Base-by-base conservation (phyloP, 352 stramenopile species). In the Phytophthora rubi region DNA sequence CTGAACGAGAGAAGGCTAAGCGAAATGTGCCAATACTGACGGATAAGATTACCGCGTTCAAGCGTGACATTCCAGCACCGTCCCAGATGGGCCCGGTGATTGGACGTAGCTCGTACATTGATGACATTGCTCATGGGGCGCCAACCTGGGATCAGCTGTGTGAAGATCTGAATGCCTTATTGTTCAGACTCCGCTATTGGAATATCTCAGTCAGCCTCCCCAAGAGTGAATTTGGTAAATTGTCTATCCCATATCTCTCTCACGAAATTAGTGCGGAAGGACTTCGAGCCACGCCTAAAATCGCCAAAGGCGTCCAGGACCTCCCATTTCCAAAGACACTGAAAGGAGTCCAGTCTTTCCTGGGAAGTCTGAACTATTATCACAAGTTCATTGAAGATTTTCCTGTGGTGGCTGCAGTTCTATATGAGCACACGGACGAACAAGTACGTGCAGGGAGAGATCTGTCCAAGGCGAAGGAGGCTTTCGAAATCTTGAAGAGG, bases 151-250 rank as follows among this genome's bases (percentile, higher is more conserved):
- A 49, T n/a, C 44, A 49, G 44, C 44, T 49, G 4, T 45, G 52
- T 7, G 15, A 28, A 5, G 52, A 57, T 16, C 16, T 57, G 52
- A 26, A 57, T 5, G 52, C 30, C 9, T 12, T 57, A 5, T 5
- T 57, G 18, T 59, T 33, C 13, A 7, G 33, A 33, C 33, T 49
- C 6, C 53, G 33, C 7, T 49, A 59, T 21, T 59, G 52, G 53
- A 59, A 59, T 33, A 59, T 59, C 4, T 59, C 53, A 0, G 53
- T 59, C 18, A 59, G 35, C 18, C 35, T 59, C 2, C 33, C 53
- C 7, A 59, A 49, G n/a, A 21, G 53, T 10, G 48, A 54, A 8
- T 54, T 54, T 5, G 48, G 21, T 0, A 54, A 54, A 21, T n/a
- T n/a, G 8, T 15, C 48, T 7, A 54, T 32, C 9, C 53, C 33